Percentiles rank a stretch among this genome's conserved stretches.
Evolutionary conservation across 2,329 filamentous ascomycete species (phyloP).

Genomic region (Botryosphaeria dothidea): DNA sequence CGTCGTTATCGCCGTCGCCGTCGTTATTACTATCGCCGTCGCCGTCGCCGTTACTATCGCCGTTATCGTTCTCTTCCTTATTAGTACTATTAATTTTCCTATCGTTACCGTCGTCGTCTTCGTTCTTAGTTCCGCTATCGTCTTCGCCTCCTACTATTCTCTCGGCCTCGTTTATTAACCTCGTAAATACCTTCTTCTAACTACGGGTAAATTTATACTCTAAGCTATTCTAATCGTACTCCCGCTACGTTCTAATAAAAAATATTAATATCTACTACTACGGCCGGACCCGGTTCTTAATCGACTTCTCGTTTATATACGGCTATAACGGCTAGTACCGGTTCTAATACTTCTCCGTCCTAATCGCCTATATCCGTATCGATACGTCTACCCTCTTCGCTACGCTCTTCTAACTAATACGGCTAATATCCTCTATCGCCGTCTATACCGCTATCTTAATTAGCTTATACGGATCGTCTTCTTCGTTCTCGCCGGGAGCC

Average conservation of each 20-base stretch:
- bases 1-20: too few species aligned
- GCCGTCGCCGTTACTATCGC: too few species aligned
- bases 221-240: conserved; percentile 22
- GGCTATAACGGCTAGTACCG: conserved; percentile 22
- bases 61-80: too few species aligned
- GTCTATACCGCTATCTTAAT: conserved; percentile 22
- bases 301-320: conserved; percentile 23
- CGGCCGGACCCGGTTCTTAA: conserved; percentile 19
- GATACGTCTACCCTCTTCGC: conserved; percentile 22
- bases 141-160: neutral
- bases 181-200: conserved; percentile 22
- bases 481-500: neutral
- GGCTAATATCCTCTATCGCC: conserved; percentile 23
- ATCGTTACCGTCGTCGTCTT: conserved; percentile 6
- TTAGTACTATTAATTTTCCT: conserved; percentile 2
- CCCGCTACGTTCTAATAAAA: conserved; percentile 22
- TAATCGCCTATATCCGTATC: conserved; percentile 24
- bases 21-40: too few species aligned
- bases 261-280: conserved; percentile 27
- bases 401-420: conserved; percentile 22
- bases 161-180: conserved; percentile 9
- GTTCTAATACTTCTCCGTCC: conserved; percentile 26
- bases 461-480: conserved; percentile 18
- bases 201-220: conserved; percentile 23
- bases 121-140: too few species aligned